phyloP scores from a whole-genome alignment of 495 filamentous ascomycete species.

The Trichocladium antarcticum region DNA sequence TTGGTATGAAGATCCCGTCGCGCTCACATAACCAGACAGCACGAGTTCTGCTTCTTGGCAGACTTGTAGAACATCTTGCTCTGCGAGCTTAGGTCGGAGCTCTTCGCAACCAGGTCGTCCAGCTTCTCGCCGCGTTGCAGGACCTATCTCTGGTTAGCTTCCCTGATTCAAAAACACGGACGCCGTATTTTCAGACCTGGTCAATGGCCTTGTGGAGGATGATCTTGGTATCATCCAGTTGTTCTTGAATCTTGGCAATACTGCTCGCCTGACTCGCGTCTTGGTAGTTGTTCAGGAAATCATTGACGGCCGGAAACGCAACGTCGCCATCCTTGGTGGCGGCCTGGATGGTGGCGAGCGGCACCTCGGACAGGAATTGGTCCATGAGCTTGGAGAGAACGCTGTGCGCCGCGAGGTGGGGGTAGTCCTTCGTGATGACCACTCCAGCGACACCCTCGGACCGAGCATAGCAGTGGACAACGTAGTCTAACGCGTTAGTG shows the following conservation, averaged over 20 bases:
- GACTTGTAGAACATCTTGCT: slow-evolving; percentile 86
- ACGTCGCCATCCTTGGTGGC: slow-evolving; percentile 39
- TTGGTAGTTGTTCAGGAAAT: slow-evolving; percentile 81
- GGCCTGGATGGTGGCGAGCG: slow-evolving; percentile 52
- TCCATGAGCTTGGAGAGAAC: slow-evolving; percentile 85
- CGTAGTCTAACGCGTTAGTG: slow-evolving; percentile 43
- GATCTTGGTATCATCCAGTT: slow-evolving; percentile 97
- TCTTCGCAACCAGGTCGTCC: slow-evolving; percentile 79
- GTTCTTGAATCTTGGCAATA: slow-evolving; percentile 91
- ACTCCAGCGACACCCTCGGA: slow-evolving; percentile 79
- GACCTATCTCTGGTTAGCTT: slow-evolving; percentile 29
- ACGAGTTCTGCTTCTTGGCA: slow-evolving; percentile 92
- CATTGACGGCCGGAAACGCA: slow-evolving; percentile 59
- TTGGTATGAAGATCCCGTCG: background rate
- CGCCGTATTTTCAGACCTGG: slow-evolving; percentile 35
- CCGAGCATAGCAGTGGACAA: slow-evolving; percentile 83
- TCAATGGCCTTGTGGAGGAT: slow-evolving; percentile 95
- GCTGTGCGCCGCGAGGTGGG: slow-evolving; percentile 81
- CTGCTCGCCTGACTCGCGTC: slow-evolving; percentile 79
- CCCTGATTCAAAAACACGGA: background rate
- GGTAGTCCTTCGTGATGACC: slow-evolving; percentile 85
- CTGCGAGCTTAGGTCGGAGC: slow-evolving; percentile 71
- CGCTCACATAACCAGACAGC: slow-evolving; percentile 68
- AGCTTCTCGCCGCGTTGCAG: slow-evolving; percentile 86
- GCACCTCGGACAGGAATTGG: slow-evolving; percentile 78